A percentile compares a stretch with the other conserved stretches of the same genome.
Evolutionary conservation across 2,329 filamentous ascomycete genomes (phyloP).

Genomic region (Stagonosporopsis tanaceti): DNA sequence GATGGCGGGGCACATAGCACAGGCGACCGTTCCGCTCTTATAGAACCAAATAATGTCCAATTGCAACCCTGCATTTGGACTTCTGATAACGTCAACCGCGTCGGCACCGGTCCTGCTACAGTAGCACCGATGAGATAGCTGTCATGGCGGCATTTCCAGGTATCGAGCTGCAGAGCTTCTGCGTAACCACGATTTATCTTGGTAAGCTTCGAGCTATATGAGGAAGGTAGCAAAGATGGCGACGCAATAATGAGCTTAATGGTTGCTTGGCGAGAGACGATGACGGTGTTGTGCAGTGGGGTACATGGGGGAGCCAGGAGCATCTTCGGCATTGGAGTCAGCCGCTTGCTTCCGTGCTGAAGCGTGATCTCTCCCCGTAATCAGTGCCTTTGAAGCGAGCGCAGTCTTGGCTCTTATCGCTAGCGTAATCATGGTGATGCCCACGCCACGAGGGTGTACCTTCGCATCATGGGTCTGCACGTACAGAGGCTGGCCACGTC

Average conservation of each 20-base stretch:
- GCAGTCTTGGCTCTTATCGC: neutral
- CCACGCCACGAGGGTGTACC: neutral
- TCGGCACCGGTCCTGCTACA: constrained; percentile 11
- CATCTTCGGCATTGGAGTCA: neutral
- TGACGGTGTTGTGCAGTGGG: constrained; percentile 36
- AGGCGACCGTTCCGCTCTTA: neutral
- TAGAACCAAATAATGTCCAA: neutral
- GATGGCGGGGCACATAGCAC: constrained; percentile 8
- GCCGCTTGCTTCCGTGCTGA: neutral
- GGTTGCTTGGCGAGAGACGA: constrained; percentile 35
- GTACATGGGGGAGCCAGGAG: constrained; percentile 2
- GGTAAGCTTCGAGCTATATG: constrained; percentile 36
- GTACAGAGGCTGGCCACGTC: too few species aligned
- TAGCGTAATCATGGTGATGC: neutral
- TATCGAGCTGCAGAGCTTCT: constrained; percentile 19
- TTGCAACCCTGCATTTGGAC: neutral
- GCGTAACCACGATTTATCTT: constrained; percentile 17
- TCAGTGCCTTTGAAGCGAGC: neutral
- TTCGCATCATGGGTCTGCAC: constrained; percentile 1
- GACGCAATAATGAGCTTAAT: constrained; percentile 24
- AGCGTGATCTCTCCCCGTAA: neutral
- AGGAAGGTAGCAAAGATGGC: constrained; percentile 41
- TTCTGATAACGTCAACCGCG: constrained; percentile 33
- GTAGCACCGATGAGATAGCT: constrained; percentile 8
- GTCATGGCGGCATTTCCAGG: constrained; percentile 20